Conservation (phyloP, 805 yeast genomes). For the Candida qinlingensis region DNA sequence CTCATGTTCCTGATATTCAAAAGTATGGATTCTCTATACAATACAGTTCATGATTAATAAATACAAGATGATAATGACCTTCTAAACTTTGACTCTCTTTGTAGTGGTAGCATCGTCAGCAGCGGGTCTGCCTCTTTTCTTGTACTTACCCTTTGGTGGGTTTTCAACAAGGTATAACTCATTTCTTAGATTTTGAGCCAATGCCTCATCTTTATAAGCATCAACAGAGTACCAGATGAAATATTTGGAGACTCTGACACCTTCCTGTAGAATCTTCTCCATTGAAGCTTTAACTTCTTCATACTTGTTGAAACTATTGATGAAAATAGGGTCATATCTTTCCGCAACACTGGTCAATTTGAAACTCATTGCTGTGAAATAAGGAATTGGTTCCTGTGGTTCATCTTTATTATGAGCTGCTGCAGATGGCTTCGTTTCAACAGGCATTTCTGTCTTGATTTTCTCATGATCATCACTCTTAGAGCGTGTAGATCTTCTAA, state of each 20-base stretch:
- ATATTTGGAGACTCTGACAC: slow-evolving; percentile 54
- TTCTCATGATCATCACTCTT: slow-evolving; percentile 1
- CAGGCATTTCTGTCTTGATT: neutral
- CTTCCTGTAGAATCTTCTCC: slow-evolving; percentile 54
- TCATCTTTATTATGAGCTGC: slow-evolving; percentile 7
- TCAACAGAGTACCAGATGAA: slow-evolving; percentile 83
- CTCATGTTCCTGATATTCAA: slow-evolving; percentile 41
- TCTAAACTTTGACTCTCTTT: slow-evolving; percentile 1
- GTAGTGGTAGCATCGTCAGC: neutral
- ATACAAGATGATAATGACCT: neutral
- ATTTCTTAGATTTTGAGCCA: slow-evolving; percentile 60
- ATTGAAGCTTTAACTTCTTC: slow-evolving; percentile 55
- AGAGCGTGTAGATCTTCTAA: slow-evolving; percentile 8
- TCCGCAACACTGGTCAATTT: slow-evolving; percentile 60
- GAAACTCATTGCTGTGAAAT: slow-evolving; percentile 60
- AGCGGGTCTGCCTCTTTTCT: slow-evolving; percentile 19
- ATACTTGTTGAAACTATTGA: slow-evolving; percentile 56
- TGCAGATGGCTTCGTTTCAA: neutral
- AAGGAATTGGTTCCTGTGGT: slow-evolving; percentile 32
- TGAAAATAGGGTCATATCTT: slow-evolving; percentile 56
- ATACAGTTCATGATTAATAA: neutral
- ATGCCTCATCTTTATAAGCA: slow-evolving; percentile 60
- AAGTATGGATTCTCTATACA: slow-evolving; percentile 14
- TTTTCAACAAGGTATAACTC: slow-evolving; percentile 52
- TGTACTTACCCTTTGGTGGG: slow-evolving; percentile 32